phyloP scores from a whole-genome alignment of 805 yeast species.

The Candida sphagnicola region DNA sequence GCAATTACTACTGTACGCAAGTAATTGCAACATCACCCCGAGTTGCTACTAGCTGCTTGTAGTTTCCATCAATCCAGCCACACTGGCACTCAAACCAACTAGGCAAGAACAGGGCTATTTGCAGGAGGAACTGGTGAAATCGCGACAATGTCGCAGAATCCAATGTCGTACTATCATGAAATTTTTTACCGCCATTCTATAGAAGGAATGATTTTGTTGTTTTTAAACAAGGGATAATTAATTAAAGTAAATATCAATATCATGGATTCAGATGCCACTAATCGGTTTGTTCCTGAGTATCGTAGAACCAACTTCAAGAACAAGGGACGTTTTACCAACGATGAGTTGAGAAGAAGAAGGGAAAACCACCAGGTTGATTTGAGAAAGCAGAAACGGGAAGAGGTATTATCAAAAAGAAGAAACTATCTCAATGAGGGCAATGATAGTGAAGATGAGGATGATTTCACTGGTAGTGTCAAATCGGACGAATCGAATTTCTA shows the following conservation, averaged over 20 bases:
- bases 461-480: slow-evolving; percentile 37
- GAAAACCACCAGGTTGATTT: slow-evolving; percentile 96
- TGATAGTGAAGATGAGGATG: slow-evolving; percentile 40
- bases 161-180: no score
- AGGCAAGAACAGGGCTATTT: no score
- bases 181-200: not conserved
- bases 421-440: slow-evolving; percentile 47
- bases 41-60: no score
- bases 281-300: slow-evolving; percentile 92
- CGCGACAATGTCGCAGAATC: not conserved
- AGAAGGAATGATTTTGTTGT: not conserved
- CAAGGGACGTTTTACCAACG: slow-evolving; percentile 89
- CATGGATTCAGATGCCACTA: slow-evolving; percentile 75
- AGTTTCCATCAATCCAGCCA: no score
- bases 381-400: slow-evolving; percentile 95
- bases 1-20: no score
- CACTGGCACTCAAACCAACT: no score
- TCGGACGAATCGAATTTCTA: slow-evolving; percentile 42
- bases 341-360: slow-evolving; percentile 95
- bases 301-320: slow-evolving; percentile 96
- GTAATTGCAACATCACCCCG: no score
- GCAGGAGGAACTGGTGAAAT: no score
- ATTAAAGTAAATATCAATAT: slow-evolving; percentile 3
- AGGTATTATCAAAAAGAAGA: slow-evolving; percentile 89
- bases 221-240: no score